These are phyloP conservation scores for Skeletonema costatum DNA, from an alignment of 108 stramenopile species.

Conservation along the genomic window DNA sequence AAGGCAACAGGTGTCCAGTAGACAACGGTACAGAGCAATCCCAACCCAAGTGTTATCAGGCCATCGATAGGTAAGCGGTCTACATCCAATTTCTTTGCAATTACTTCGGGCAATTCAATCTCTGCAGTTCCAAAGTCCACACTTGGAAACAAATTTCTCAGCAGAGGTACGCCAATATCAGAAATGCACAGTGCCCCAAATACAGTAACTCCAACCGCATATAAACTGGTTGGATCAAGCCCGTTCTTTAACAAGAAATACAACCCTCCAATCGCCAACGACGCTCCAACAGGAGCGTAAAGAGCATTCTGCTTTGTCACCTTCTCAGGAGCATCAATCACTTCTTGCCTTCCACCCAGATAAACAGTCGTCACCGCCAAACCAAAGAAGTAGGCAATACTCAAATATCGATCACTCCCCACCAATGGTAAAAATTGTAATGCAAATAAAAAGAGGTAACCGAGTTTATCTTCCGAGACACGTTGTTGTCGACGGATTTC, in stretches of 20 bases:
- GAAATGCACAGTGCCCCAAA: constrained; percentile 44
- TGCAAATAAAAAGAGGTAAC: constrained; percentile 36
- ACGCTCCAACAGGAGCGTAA: constrained; percentile 43
- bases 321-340: constrained; percentile 37
- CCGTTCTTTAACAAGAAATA: constrained; percentile 43
- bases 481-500: constrained; percentile 32
- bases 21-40: constrained; percentile 36
- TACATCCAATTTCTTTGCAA: constrained; percentile 32
- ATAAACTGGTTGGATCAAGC: constrained; percentile 35
- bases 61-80: constrained; percentile 37
- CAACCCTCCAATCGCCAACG: constrained; percentile 29
- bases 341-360: constrained; percentile 36
- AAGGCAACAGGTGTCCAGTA: constrained; percentile 36
- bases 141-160: constrained; percentile 26
- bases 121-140: constrained; percentile 27
- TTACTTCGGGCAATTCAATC: constrained; percentile 19
- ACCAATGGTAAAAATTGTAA: constrained; percentile 34
- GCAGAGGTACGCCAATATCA: constrained; percentile 41
- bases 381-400: constrained; percentile 30
- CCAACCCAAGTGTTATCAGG: constrained; percentile 36
- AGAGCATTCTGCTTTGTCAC: constrained; percentile 43
- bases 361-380: constrained; percentile 38
- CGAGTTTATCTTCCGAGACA: constrained; percentile 32
- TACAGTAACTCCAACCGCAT: constrained; percentile 33
- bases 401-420: constrained; percentile 30